Base-by-base conservation (phyloP, 345 rosid species). In the Dovyalis caffra region DNA sequence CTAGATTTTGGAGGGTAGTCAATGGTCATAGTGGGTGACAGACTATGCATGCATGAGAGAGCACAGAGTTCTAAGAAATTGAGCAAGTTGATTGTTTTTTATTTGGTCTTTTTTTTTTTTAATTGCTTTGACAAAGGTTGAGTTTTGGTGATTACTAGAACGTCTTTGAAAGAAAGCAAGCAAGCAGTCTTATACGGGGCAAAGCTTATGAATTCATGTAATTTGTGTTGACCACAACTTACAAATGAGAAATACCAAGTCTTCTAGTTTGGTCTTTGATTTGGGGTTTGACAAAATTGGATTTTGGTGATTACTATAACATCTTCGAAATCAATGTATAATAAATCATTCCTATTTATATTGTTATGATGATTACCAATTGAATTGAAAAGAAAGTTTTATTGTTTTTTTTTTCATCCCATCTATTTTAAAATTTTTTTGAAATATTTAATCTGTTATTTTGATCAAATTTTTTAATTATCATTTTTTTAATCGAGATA, bases 11-110 rank as follows among this genome's bases (percentile, higher is more conserved):
- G 60, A 3, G 61, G 26, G 8, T 56, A 56, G 61, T 56, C 61
- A 56, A 56, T 56, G 61, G 61, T 56, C 61, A 23, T 56, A 56
- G 61, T 56, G 61, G 61, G 61, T 56, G 61, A 56, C 61, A 23
- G 61, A 25, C 61, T 56, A 3, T 56, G 1, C 5, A 56, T 56
- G 61, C 61, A 56, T 56, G 28, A 23, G 28, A 56, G 9, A 56
- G 11, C 28, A 56, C 60, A 56, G 28, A n/a, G 1, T 11, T 56
- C 61, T 23, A 9, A 8, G 3, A 56, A 56, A 1, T 28, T 35
- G 38, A 35, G 6, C 38, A 6, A 6, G 9, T 37, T 37, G 40
- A 37, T 37, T 37, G 1, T 37, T 8, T 23, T 56, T 56, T 56
- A 56, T n/a, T 51, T 8, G 8, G 11, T n/a, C n/a, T 56, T 56